phyloP scores from a whole-genome alignment of 164 flowering plant species.

The Akebia trifoliata region DNA sequence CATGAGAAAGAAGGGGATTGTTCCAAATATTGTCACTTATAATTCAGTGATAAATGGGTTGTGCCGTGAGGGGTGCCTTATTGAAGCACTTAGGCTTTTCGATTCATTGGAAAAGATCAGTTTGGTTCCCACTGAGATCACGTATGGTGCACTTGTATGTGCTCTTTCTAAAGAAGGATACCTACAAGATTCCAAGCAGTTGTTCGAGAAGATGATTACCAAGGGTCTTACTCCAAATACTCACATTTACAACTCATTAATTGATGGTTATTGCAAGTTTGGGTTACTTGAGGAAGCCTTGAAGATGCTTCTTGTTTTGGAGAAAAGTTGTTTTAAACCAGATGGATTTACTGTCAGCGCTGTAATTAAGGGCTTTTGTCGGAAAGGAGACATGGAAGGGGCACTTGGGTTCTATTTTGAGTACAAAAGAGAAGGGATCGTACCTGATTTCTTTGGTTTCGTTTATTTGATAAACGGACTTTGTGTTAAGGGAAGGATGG shows the following conservation, averaged over 20 bases:
- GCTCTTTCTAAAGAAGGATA: conserved; percentile 66
- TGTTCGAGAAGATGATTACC: conserved; percentile 62
- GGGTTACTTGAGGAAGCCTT: conserved; percentile 58
- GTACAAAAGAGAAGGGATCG: conserved; percentile 40
- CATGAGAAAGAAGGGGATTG: conserved; percentile 43
- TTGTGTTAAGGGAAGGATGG: conserved; percentile 81
- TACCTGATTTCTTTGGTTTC: conserved; percentile 83
- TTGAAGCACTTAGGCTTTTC: conserved; percentile 79
- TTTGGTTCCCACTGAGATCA: conserved; percentile 56
- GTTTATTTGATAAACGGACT: conserved; percentile 65
- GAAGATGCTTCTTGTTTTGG: conserved; percentile 40
- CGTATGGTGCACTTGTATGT: conserved; percentile 59
- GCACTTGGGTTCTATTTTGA: conserved; percentile 55
- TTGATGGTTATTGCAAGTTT: conserved; percentile 58
- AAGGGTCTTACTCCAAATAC: conserved; percentile 49
- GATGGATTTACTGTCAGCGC: conserved; percentile 70
- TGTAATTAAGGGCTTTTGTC: conserved; percentile 54
- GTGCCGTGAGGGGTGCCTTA: conserved; percentile 69
- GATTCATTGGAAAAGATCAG: conserved; percentile 64
- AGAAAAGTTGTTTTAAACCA: conserved; percentile 36
- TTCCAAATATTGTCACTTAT: conserved; percentile 56
- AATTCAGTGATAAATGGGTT: conserved; percentile 69
- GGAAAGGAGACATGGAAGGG: conserved; percentile 68
- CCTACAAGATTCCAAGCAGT: conserved; percentile 53
- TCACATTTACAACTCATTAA: conserved; percentile 64